phyloP scores from a whole-genome alignment of 257 asterid species.

The Nicotiana tomentosiformis region DNA sequence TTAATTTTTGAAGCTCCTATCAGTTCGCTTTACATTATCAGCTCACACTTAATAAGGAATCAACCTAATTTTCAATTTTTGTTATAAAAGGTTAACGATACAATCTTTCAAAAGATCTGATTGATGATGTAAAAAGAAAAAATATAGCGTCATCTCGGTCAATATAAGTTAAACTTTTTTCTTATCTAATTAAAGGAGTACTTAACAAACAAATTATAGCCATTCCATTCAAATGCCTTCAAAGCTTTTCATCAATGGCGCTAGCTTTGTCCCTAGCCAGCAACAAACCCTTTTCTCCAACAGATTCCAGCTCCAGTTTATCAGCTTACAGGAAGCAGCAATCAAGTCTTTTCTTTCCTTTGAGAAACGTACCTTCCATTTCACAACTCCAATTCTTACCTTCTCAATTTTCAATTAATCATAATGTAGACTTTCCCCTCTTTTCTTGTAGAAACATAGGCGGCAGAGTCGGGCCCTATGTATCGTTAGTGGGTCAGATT shows the following conservation, averaged over 20 bases:
- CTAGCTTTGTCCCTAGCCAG: conserved; percentile 24
- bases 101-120: too few relatives aligned
- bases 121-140: too few relatives aligned
- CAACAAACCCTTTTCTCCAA: conserved; percentile 17
- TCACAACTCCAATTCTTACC: neutral
- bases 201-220: neutral
- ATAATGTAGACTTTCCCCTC: neutral
- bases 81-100: too few relatives aligned
- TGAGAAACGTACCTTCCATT: conserved; percentile 1
- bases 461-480: conserved; percentile 15
- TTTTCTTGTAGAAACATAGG: conserved; percentile 19
- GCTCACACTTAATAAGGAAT: too few relatives aligned
- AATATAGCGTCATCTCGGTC: too few relatives aligned
- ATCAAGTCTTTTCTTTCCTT: conserved; percentile 6
- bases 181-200: too few relatives aligned
- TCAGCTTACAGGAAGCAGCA: conserved; percentile 7
- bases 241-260: conserved; percentile 44
- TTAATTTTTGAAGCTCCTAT: too few relatives aligned
- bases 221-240: neutral
- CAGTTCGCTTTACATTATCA: too few relatives aligned
- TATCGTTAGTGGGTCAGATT: conserved; percentile 29
- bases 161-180: too few relatives aligned
- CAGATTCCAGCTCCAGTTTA: conserved; percentile 30
- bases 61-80: too few relatives aligned
- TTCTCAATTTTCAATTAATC: neutral